A percentile compares a stretch with the other conserved stretches of the same genome.
Conservation (phyloP, 495 filamentous ascomycete genomes). For the Penicillium paxilli region DNA sequence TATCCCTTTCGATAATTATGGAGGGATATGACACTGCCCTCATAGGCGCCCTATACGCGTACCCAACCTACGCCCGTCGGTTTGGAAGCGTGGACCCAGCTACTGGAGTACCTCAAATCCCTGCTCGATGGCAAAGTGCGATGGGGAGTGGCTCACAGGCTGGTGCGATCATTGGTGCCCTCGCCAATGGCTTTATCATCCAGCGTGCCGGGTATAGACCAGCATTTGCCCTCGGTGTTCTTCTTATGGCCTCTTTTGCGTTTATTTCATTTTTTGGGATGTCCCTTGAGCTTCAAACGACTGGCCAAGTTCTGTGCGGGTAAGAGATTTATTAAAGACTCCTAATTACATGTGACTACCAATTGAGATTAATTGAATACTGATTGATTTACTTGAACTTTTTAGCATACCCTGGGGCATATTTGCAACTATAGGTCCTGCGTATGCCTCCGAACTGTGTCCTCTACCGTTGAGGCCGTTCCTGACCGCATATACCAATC, state of each 20-base stretch:
- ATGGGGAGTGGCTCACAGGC: conserved; percentile 54
- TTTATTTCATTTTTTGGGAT: conserved; percentile 68
- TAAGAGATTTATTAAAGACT: conserved; percentile 25
- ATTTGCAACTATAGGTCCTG: conserved; percentile 5
- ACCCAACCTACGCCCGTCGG: conserved; percentile 53
- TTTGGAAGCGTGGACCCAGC: conserved; percentile 44
- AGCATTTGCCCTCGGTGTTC: conserved; percentile 58
- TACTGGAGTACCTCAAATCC: conserved; percentile 52
- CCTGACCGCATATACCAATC: conserved; percentile 66
- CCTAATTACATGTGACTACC: not conserved
- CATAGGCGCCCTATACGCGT: conserved; percentile 35
- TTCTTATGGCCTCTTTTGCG: conserved; percentile 56
- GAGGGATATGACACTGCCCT: conserved; percentile 49
- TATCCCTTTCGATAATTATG: conserved; percentile 50
- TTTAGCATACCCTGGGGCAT: conserved; percentile 3
- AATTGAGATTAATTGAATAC: too few relatives aligned
- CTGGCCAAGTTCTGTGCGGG: conserved; percentile 66
- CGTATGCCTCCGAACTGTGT: conserved; percentile 65
- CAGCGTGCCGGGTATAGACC: conserved; percentile 48
- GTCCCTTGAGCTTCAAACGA: conserved; percentile 55
- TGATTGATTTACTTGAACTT: too few relatives aligned
- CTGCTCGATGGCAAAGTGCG: conserved; percentile 66
- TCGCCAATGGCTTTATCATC: conserved; percentile 47
- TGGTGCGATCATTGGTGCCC: conserved; percentile 27
- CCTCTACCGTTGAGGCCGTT: conserved; percentile 61